Base-by-base conservation (phyloP, 176 grass and related monocot genomes). In the Lolium rigidum region DNA sequence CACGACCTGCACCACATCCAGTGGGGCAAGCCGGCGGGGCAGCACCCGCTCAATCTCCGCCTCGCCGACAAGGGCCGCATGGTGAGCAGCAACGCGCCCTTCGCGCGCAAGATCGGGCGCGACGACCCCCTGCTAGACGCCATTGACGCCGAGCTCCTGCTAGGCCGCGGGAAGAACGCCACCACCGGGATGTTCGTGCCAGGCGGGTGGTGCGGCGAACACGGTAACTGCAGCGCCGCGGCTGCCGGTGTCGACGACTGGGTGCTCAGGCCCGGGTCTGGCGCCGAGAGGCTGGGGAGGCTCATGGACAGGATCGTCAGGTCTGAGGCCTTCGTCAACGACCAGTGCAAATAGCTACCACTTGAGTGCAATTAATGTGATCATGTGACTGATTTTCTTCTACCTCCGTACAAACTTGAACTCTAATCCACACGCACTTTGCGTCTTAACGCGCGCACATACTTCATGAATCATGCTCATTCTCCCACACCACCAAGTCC, bases 61-160 rank as follows among this genome's bases (percentile, higher is more conserved):
- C 84, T 98, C 21, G 84, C 84, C 6, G 16, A 91, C 25, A 87
- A 66, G 67, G 95, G 92, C 25, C 93, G 68, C 69, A 94, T 91
- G 88, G 73, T 98, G 57, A 78, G 92, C 3, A 98, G 93, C 82
- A 84, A 86, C 14, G 80, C 80, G 0, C 71, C 91, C 2, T 94
- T 98, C 55, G 95, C 90, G 7, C 74, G 95, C 43, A 98, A 98
- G 84, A 94, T 98, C 85, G 79, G 80, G 77, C 86, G 41, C 5
- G 7, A 84, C 18, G 95, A 95, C 87, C 84, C 93, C 0, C 91
- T 95, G 8, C 95, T 98, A 1, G 86, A 95, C 81, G 87, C 79
- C 81, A 95, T 98, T n/a, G 95, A 98, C 59, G 56, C 74, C 35
- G 95, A 98, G 74, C 80, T 98, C 74, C 93, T 98, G 8, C 93